These are phyloP conservation scores for Penicillium steckii DNA, from an alignment of 495 filamentous ascomycete genomes.

Conservation along the genomic window DNA sequence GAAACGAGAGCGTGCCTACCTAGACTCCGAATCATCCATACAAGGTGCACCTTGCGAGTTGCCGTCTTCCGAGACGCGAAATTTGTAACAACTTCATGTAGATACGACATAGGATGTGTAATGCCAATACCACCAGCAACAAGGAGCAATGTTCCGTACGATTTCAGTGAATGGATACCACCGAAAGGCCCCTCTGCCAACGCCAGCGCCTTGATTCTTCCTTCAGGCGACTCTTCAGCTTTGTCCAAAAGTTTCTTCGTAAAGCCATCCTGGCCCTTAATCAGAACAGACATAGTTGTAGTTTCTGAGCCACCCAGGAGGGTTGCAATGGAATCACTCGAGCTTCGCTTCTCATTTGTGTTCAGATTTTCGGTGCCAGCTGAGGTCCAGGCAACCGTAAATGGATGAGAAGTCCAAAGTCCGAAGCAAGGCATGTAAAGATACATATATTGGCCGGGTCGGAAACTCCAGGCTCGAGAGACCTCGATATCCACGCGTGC, in stretches of 20 bases:
- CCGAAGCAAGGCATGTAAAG: constrained; percentile 52
- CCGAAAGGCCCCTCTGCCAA: constrained; percentile 58
- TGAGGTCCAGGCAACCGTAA: constrained; percentile 55
- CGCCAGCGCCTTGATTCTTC: constrained; percentile 44
- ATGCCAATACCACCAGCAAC: constrained; percentile 61
- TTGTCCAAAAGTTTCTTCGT: constrained; percentile 50
- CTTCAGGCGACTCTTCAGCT: constrained; percentile 36
- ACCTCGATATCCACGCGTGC: constrained; percentile 50
- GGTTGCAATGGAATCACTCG: constrained; percentile 33
- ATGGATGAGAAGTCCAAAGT: constrained; percentile 56
- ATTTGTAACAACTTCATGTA: constrained; percentile 48
- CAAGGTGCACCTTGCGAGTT: constrained; percentile 40
- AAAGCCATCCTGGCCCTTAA: constrained; percentile 54
- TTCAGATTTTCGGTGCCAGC: constrained; percentile 2
- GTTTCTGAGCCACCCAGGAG: constrained; percentile 31
- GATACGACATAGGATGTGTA: constrained; percentile 56
- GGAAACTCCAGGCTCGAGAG: constrained; percentile 47
- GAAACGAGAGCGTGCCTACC: constrained; percentile 21
- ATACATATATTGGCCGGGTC: constrained; percentile 55
- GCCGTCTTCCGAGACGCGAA: constrained; percentile 38
- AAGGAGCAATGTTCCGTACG: constrained; percentile 54
- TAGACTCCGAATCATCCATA: constrained; percentile 43
- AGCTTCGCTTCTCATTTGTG: constrained; percentile 28
- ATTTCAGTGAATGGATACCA: constrained; percentile 49
- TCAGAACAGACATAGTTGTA: constrained; percentile 50